These are phyloP conservation scores for Spinacia oleracea DNA, from an alignment of 179 eudicot genomes.

Conservation along the genomic window DNA sequence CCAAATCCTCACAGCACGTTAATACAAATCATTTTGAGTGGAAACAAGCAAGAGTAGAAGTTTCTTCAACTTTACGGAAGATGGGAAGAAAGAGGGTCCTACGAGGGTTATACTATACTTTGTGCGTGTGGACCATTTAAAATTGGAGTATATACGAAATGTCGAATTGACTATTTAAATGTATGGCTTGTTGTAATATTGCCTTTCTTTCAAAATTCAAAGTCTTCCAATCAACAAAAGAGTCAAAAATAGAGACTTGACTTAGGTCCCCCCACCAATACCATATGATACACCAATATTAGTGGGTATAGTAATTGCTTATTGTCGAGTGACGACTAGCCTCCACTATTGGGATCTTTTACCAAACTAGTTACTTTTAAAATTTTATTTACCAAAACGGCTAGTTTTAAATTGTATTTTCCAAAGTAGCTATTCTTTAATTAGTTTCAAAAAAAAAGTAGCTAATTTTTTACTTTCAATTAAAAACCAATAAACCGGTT, in stretches of 20 bases:
- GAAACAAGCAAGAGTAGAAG: neutral
- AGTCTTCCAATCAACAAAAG: slow-evolving; percentile 5
- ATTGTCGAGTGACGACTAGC: neutral
- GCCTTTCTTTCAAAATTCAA: neutral
- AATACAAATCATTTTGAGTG: neutral
- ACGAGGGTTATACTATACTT: neutral
- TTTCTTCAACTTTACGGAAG: neutral
- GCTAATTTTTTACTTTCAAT: too few relatives aligned
- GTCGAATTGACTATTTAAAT: too few relatives aligned
- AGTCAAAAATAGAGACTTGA: neutral
- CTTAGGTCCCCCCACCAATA: slow-evolving; percentile 8
- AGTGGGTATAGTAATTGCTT: too few relatives aligned
- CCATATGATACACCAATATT: too few relatives aligned
- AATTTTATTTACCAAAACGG: too few relatives aligned
- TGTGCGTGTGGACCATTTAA: neutral
- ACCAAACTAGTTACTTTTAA: too few relatives aligned
- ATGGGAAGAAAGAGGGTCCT: neutral
- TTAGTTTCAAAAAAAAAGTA: too few relatives aligned
- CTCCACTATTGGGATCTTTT: neutral
- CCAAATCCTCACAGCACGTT: too few relatives aligned
- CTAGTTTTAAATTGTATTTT: too few relatives aligned
- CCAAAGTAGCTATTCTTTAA: too few relatives aligned
- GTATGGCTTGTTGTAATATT: neutral
- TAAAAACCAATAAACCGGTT: too few relatives aligned
- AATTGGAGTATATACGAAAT: too few relatives aligned